These are phyloP conservation scores for Termitomyces sp. DNA, from an alignment of 768 basidiomycete species.

Conservation along the genomic window DNA sequence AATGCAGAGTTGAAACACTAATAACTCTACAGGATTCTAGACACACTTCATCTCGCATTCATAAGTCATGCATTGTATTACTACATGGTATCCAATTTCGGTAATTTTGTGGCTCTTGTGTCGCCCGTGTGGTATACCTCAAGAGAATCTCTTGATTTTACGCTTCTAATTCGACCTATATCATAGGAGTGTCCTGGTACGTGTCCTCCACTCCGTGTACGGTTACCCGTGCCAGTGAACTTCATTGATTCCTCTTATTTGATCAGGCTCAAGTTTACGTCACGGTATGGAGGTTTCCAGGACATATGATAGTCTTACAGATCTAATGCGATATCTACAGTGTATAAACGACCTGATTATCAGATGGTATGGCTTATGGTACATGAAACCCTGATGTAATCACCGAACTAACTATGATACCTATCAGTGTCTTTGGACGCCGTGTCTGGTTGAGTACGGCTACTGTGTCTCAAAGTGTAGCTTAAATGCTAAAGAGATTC, in stretches of 20 bases:
- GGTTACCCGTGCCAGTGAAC: background rate
- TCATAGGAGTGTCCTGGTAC: slow-evolving; percentile 10
- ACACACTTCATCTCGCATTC: slow-evolving; percentile 12
- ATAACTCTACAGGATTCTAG: slow-evolving; percentile 8
- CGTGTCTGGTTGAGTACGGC: slow-evolving; percentile 25
- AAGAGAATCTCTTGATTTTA: background rate
- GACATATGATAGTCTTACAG: background rate
- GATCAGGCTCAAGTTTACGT: slow-evolving; percentile 10
- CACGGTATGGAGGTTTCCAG: slow-evolving; percentile 5
- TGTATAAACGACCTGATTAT: slow-evolving; percentile 26
- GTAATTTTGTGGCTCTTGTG: slow-evolving; percentile 3
- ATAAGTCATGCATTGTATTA: slow-evolving; percentile 12
- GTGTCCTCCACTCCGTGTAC: background rate
- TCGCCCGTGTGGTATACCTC: slow-evolving; percentile 2
- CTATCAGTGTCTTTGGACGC: slow-evolving; percentile 19
- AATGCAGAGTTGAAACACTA: background rate
- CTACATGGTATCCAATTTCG: slow-evolving; percentile 14
- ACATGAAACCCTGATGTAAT: background rate
- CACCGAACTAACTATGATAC: no score
- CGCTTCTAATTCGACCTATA: background rate
- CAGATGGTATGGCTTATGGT: slow-evolving; percentile 22
- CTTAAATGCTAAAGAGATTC: background rate
- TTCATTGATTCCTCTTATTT: no score
- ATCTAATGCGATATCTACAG: background rate
- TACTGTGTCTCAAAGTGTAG: background rate